Evolutionary conservation across 2,329 filamentous ascomycete genomes (phyloP).

Genomic region (Tympanopsis confertula): DNA sequence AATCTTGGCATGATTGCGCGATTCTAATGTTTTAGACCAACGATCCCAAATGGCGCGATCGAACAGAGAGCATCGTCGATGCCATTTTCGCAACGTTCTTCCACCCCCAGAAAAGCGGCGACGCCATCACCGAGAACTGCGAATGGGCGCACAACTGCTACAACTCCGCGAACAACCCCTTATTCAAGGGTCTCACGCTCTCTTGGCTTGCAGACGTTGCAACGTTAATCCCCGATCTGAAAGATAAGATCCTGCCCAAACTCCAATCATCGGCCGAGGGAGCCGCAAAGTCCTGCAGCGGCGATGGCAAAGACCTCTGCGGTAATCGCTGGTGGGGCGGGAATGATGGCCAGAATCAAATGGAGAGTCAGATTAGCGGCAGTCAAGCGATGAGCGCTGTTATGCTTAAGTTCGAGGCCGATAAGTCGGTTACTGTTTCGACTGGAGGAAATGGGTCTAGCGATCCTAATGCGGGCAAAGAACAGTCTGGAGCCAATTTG

Average conservation of each 20-base stretch:
- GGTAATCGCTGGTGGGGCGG: conserved; percentile 19
- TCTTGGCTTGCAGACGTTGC: conserved; percentile 18
- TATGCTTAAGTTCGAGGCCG: background rate
- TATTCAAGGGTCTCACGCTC: conserved; percentile 20
- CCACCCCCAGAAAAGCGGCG: conserved; percentile 5
- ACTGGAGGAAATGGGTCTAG: background rate
- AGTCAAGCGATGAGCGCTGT: background rate
- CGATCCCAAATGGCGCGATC: conserved; percentile 17
- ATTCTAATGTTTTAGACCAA: conserved; percentile 1
- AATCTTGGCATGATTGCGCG: conserved; percentile 2
- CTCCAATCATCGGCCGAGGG: conserved; percentile 16
- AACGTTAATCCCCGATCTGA: conserved; percentile 18
- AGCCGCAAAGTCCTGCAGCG: conserved; percentile 18
- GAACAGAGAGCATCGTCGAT: conserved; percentile 18
- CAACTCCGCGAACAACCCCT: conserved; percentile 23
- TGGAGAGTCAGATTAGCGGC: conserved; percentile 19
- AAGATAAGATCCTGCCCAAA: conserved; percentile 12
- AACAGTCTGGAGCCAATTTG: background rate
- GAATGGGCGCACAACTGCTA: conserved; percentile 24
- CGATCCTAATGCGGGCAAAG: background rate
- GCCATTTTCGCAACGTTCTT: conserved; percentile 14
- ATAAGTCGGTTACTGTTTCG: background rate
- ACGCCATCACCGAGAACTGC: conserved; percentile 24
- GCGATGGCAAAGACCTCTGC: conserved; percentile 14
- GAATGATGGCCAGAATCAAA: conserved; percentile 16